phyloP scores from a whole-genome alignment of 768 basidiomycete genomes.

The Leccinum subgranulosum region DNA sequence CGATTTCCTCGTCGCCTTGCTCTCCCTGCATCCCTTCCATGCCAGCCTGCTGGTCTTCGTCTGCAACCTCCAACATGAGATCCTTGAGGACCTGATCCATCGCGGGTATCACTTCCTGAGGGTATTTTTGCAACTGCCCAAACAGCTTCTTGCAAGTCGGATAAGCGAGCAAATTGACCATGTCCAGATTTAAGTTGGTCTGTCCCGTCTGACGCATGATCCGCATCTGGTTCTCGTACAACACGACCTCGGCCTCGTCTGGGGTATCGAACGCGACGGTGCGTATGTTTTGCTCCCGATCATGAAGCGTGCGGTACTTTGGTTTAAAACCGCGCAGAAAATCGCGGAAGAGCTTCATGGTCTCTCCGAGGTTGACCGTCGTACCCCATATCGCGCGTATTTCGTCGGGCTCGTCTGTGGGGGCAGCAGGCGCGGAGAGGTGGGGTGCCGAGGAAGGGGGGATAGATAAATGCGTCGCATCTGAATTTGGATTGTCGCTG shows the following conservation, averaged over 20 bases:
- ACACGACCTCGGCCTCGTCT: constrained; percentile 60
- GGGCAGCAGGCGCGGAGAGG: constrained; percentile 59
- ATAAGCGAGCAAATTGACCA: constrained; percentile 81
- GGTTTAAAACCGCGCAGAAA: constrained; percentile 92
- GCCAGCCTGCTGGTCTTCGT: constrained; percentile 70
- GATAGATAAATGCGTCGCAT: constrained; percentile 54
- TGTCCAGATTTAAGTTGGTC: constrained; percentile 89
- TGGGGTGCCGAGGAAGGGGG: constrained; percentile 53
- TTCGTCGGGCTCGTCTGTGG: constrained; percentile 75
- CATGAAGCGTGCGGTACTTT: constrained; percentile 77
- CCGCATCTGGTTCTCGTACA: constrained; percentile 81
- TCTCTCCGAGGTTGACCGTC: constrained; percentile 86
- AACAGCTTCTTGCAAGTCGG: constrained; percentile 82
- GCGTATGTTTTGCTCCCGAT: constrained; percentile 56
- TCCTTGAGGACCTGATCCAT: constrained; percentile 98
- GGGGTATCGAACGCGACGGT: constrained; percentile 54
- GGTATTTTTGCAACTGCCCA: constrained; percentile 84
- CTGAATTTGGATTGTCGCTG: constrained; percentile 48
- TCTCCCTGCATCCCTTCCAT: constrained; percentile 73
- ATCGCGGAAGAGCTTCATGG: constrained; percentile 86
- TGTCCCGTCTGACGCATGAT: constrained; percentile 91
- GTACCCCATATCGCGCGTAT: constrained; percentile 98
- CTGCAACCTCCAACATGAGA: constrained; percentile 83
- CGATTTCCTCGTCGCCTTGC: constrained; percentile 81
- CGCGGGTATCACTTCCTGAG: constrained; percentile 94